Evolutionary conservation across 1,284 basidiomycete species (phyloP).

Genomic region (Pisolithus thermaeus): DNA sequence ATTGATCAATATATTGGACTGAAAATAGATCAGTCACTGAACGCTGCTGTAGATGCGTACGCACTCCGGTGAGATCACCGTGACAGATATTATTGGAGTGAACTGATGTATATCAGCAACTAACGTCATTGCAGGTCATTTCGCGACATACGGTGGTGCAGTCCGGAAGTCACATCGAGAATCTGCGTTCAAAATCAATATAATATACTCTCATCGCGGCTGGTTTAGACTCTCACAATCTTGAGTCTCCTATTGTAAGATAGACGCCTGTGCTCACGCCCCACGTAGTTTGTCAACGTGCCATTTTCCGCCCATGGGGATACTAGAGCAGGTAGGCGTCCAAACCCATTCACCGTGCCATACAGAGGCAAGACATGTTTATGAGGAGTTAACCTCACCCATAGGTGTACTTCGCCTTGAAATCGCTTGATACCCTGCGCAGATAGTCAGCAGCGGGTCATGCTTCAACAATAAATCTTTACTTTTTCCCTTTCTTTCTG

Average conservation of each 20-base stretch:
- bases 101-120: neutral
- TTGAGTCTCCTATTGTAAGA: conserved; percentile 4
- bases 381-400: conserved; percentile 13
- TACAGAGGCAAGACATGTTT: conserved; percentile 17
- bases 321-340: conserved; percentile 20
- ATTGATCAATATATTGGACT: conserved; percentile 3
- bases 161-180: neutral
- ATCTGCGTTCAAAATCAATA: conserved; percentile 8
- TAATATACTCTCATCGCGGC: neutral
- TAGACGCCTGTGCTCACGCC: neutral
- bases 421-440: conserved; percentile 9
- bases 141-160: neutral
- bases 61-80: conserved; percentile 4
- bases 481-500: neutral
- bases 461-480: neutral
- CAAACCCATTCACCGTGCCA: conserved; percentile 15
- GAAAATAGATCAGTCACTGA: neutral
- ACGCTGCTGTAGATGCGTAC: neutral
- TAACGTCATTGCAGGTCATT: neutral
- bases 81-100: conserved; percentile 1
- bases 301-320: conserved; percentile 23
- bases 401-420: conserved; percentile 16
- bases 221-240: conserved; percentile 7
- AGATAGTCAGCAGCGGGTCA: neutral
- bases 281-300: conserved; percentile 14